Conservation (phyloP, 495 filamentous ascomycete species). For the Bathelium albidoporum region DNA sequence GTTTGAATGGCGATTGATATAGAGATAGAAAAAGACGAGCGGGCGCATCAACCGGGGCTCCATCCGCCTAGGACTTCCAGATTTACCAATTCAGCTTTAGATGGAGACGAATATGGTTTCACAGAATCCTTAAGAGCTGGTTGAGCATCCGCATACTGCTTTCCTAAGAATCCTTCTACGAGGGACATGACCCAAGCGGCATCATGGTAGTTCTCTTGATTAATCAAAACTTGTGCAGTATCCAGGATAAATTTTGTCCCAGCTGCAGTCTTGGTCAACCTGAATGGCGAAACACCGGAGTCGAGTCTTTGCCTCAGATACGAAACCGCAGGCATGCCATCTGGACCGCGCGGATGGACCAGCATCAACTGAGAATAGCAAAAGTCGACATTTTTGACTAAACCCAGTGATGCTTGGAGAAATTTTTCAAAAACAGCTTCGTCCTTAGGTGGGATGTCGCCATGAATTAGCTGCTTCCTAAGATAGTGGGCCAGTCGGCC, state of each 20-base stretch:
- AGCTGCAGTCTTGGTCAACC: background rate
- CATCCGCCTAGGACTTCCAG: slow-evolving; percentile 1
- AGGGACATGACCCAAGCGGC: slow-evolving; percentile 8
- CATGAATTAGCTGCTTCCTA: background rate
- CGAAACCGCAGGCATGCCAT: slow-evolving; percentile 11
- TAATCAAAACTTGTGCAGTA: slow-evolving; percentile 14
- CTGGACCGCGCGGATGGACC: slow-evolving; percentile 2
- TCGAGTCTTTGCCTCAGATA: slow-evolving; percentile 4
- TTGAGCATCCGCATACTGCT: background rate
- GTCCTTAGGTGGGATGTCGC: background rate
- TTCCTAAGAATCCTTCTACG: background rate
- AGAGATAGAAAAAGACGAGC: background rate
- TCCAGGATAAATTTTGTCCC: slow-evolving; percentile 12
- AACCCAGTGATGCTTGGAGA: background rate
- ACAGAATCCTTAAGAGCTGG: background rate
- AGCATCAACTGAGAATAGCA: background rate
- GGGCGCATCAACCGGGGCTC: background rate
- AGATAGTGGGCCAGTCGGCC: background rate
- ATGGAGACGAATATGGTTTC: background rate
- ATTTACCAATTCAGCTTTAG: slow-evolving; percentile 5
- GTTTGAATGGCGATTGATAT: too few relatives aligned
- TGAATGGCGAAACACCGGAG: background rate
- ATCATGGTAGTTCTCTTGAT: slow-evolving; percentile 14
- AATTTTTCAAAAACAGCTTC: background rate
- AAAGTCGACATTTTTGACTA: background rate